A percentile compares a stretch with the other conserved stretches of the same genome.
phyloP scores from a whole-genome alignment of 108 stramenopile species.

The Pelagomonas calceolata region DNA sequence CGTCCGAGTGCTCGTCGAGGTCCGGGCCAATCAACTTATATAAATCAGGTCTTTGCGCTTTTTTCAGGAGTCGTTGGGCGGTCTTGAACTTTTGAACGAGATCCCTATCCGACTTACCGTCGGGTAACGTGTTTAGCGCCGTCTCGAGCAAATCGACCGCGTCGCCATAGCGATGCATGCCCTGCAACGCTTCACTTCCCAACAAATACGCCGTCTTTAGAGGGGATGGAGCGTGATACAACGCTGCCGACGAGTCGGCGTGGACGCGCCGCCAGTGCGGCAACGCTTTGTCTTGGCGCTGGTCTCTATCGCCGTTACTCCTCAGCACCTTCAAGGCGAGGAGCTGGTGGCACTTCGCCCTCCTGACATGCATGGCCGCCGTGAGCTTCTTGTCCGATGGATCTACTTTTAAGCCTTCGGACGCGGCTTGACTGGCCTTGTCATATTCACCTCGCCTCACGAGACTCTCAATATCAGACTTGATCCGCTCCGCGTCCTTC shows the following conservation, averaged over 20 bases:
- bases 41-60: not conserved
- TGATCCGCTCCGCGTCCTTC: not conserved
- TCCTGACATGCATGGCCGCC: not conserved
- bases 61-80: not conserved
- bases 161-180: not conserved
- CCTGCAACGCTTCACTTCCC: not conserved
- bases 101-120: not conserved
- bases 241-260: not conserved
- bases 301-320: not conserved
- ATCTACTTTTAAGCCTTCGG: not conserved
- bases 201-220: not conserved
- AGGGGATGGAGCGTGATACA: not conserved
- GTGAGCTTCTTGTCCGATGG: not conserved
- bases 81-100: not conserved
- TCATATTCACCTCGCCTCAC: not conserved
- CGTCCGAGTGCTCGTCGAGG: not conserved
- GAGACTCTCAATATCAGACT: not conserved
- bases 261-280: not conserved
- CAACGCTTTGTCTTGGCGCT: not conserved
- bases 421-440: not conserved
- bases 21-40: not conserved
- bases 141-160: not conserved
- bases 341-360: not conserved
- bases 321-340: not conserved
- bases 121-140: not conserved